Evolutionary conservation across 495 filamentous ascomycete species (phyloP), one percentile per base, ranked within the genome.

Genomic region (Chlorociboria aeruginascens): DNA sequence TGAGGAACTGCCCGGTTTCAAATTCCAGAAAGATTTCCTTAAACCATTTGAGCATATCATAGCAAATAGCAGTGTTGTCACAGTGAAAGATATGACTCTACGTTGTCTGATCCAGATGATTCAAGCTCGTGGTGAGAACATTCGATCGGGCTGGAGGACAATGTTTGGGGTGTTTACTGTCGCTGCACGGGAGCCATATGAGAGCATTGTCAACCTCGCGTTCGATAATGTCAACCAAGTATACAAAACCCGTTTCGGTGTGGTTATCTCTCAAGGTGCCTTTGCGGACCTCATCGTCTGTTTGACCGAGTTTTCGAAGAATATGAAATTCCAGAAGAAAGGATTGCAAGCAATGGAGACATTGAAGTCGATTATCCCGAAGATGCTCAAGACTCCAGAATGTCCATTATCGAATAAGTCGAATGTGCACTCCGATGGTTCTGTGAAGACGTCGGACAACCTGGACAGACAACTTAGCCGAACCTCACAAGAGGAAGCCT

Each of bases 111-210:
- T 93, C 46, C 92, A 99, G 63, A 99, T 99, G 92, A 89, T 99
- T 36, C 93, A 97, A 65, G 89, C 92, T 20, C 76, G 85, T 51
- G 92, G 92, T 8, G 80, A 95, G 56, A 97, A 96, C 53, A 97
- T 99, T 55, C 82, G 89, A 9, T 95, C 89, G 13, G 92, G 92
- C 29, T 99, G 92, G 92, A 81, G 92, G 63, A 97, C 92, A 10
- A 97, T 99, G 89, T 97, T 99, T 69, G 92, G 89, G 8, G 93
- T 95, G 33, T 97, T 99, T 62, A 95, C 90, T 3, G 86, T 95
- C 25, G 93, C 92, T 14, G 92, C 92, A 17, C 76, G 83, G 45
- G 92, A 99, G 57, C 87, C 82, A 33, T 90, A 94, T 62, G 92
- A 97, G 67, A 79, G 81, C 45, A 95, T 99, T 56, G 92, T 99